Evolutionary conservation across 2,329 filamentous ascomycete genomes (phyloP), one percentile per base, ranked within the genome.

Genomic region (Clarireedia monteithiana): DNA sequence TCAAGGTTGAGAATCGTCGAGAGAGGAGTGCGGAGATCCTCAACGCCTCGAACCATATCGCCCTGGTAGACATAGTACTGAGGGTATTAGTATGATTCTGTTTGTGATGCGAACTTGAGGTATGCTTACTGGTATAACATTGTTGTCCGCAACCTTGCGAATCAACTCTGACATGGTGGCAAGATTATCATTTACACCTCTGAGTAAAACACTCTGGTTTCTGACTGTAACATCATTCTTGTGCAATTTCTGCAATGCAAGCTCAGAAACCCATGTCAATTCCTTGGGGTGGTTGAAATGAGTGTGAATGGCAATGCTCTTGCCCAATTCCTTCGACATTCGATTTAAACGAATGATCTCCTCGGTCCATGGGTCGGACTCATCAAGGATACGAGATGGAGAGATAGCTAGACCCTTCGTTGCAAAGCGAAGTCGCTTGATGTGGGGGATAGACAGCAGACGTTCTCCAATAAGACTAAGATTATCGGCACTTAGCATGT

Each of bases 31-130:
- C 83, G 78, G 23, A 85, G 71, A 62, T 86, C 82, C 69, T 86
- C 83, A 2, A 81, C 73, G 46, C 76, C 78, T 27, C 73, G 68
- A 7, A 84, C 80, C 76, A 85, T 81, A 66, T 86, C 83, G 48
- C 78, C 79, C 64, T 84, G 81, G 67, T 85, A 86, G 51, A 86
- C 77, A 62, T 86, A 86, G 67, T 85, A 85, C 77, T 82, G 15
- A n/a, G 6, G 17, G 34, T 40, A 24, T 53, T 48, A 53, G 60
- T 40, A 42, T 48, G 27, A 14, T 53, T 30, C 42, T n/a, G 27
- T 51, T 45, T 48, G 36, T 20, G n/a, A 24, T 40, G 17, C 9
- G 17, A 23, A 23, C 4, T 46, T 49, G 20, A 27, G n/a, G 39
- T 27, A 45, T n/a, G 64, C 77, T 61, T 66, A 81, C 79, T 5